Evolutionary conservation across 1,284 basidiomycete species (phyloP), one percentile per base, ranked within the genome.

Genomic region (Termitomyces sp.): DNA sequence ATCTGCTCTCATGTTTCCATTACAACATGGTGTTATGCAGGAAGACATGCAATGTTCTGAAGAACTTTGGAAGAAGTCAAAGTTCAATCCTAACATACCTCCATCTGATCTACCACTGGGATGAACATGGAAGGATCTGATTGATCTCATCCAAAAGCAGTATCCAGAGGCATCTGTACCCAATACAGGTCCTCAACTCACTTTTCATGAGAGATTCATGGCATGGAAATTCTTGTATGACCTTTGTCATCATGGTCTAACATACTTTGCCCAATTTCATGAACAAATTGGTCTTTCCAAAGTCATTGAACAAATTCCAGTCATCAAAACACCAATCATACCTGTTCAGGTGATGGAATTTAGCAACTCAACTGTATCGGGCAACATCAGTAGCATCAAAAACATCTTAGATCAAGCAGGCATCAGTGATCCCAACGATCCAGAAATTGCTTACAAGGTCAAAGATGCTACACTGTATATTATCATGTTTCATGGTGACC

Each of bases 11-110:
- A 31, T 31, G 31, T 31, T 31, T 31, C 31, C 31, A 31, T 13
- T 31, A 10, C 31, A 31, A 24, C 21, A 24, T 31, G 31, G 31
- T 31, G 3, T 24, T 24, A 24, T 5, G 3, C 21, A 24, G 21
- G 21, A 2, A 24, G 21, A 24, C 21, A 2, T 24, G 10, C 7
- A 31, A 10, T 70, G 63, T 42, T 64, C 66, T 0, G 30, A 62
- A 4, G 43, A 64, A 16, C 58, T 72, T 1, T 71, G 70, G 69
- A 46, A 61, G 16, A 52, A 50, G 7, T 60, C 54, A 30, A 19
- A 21, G 3, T 28, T 33, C 9, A 55, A 52, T 38, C 53, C 37
- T 18, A 39, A 24, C 5, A 5, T 5, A 24, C 3, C 5, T 5
- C 21, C 21, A 24, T 24, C 21, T 24, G 21, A 24, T 24, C 21